phyloP scores from a whole-genome alignment of 768 basidiomycete genomes.

The Russula lepida region DNA sequence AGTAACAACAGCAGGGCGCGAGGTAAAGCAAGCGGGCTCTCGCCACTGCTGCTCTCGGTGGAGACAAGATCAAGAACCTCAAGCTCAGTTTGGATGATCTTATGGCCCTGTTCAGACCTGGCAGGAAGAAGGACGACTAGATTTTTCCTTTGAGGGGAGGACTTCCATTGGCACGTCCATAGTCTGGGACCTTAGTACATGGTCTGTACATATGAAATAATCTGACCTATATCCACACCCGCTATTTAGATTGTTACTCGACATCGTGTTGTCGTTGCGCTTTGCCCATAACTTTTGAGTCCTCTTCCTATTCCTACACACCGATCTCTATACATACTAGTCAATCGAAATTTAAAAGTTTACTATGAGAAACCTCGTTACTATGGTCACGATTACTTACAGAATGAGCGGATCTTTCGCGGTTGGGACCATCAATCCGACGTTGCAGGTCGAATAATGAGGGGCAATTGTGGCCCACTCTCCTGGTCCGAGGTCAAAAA shows the following conservation, averaged over 20 bases:
- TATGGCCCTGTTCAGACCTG: slow-evolving; percentile 64
- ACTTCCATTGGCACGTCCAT: background rate
- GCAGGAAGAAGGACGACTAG: slow-evolving; percentile 35
- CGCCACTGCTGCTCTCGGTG: slow-evolving; percentile 75
- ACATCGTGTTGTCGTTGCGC: too few relatives aligned
- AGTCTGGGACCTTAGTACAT: background rate
- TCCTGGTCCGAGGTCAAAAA: slow-evolving; percentile 2
- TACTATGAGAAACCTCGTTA: too few relatives aligned
- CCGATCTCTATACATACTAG: background rate
- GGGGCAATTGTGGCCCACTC: slow-evolving; percentile 15
- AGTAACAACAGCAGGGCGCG: too few relatives aligned
- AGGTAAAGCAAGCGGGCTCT: slow-evolving; percentile 85
- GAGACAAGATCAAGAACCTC: slow-evolving; percentile 80
- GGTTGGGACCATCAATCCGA: background rate
- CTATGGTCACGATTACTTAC: background rate
- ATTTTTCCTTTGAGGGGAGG: background rate
- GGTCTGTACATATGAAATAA: background rate
- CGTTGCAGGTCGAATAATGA: slow-evolving; percentile 12
- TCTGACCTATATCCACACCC: background rate
- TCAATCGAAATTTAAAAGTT: background rate
- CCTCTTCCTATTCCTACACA: background rate
- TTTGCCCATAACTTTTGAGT: background rate
- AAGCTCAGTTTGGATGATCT: slow-evolving; percentile 81
- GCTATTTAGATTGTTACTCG: background rate
- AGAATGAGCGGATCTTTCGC: background rate